Percentiles rank a stretch among this genome's conserved stretches.
phyloP scores from a whole-genome alignment of 164 flowering plant species.

The Aristolochia fimbriata region DNA sequence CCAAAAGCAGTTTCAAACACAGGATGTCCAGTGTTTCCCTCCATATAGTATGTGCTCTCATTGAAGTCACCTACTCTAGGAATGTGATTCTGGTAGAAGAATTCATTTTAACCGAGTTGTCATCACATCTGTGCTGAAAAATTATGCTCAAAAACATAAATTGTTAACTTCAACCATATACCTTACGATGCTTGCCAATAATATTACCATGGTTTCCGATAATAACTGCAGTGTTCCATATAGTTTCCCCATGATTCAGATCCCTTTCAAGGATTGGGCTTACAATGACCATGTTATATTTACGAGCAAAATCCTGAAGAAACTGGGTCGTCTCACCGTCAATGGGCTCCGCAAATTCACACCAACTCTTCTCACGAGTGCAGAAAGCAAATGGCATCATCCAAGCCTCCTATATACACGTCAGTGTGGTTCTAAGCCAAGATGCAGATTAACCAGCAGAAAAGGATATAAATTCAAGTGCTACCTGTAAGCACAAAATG shows the following conservation, averaged over 20 bases:
- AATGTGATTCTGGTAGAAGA: conserved; percentile 70
- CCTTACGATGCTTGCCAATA: conserved; percentile 95
- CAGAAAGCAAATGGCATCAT: conserved; percentile 98
- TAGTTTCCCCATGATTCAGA: conserved; percentile 75
- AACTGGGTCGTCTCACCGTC: conserved; percentile 86
- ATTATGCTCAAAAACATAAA: not conserved
- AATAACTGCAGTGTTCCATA: conserved; percentile 94
- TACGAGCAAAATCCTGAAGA: conserved; percentile 61
- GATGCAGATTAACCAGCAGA: not conserved
- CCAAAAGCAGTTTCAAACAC: conserved; percentile 96
- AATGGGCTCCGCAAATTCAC: conserved; percentile 92
- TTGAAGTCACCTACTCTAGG: conserved; percentile 98
- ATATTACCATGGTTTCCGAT: conserved; percentile 95
- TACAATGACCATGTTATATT: conserved; percentile 84
- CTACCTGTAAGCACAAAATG: conserved; percentile 86
- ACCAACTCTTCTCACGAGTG: conserved; percentile 96
- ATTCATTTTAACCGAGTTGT: not conserved
- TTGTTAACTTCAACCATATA: conserved; percentile 12
- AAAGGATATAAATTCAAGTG: conserved; percentile 2
- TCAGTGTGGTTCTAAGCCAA: not conserved
- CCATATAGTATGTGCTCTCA: conserved; percentile 98
- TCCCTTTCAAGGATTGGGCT: conserved; percentile 96
- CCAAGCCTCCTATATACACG: conserved; percentile 76
- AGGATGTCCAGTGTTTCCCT: conserved; percentile 96
- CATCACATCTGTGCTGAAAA: not conserved